These are phyloP conservation scores for Pseudozyma tsukubaensis DNA, from an alignment of 1,284 basidiomycete genomes.

Conservation along the genomic window DNA sequence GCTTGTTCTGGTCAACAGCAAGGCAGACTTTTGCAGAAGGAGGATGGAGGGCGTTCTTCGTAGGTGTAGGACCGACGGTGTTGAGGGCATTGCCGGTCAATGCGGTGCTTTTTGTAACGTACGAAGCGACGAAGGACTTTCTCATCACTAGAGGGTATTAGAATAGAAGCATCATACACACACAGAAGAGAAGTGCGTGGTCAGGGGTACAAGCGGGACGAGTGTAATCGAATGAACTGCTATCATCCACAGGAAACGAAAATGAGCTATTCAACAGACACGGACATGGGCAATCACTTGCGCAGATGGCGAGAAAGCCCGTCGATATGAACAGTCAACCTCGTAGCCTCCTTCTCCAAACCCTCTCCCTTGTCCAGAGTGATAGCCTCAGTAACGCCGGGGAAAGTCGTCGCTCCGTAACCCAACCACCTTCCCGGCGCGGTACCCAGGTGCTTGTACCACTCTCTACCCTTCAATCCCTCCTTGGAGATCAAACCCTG, in stretches of 20 bases:
- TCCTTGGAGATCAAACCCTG: conserved; percentile 81
- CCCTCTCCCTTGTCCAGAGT: conserved; percentile 63
- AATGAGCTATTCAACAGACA: too few relatives aligned
- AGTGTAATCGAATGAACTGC: not conserved
- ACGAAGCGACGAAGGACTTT: conserved; percentile 39
- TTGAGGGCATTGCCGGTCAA: conserved; percentile 60
- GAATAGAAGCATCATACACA: not conserved
- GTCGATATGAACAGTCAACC: conserved; percentile 48
- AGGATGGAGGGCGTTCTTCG: conserved; percentile 55
- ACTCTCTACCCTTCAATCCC: conserved; percentile 78
- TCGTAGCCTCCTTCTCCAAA: conserved; percentile 47
- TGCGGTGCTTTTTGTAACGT: conserved; percentile 57
- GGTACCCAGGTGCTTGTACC: conserved; percentile 86
- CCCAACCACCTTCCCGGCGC: conserved; percentile 89
- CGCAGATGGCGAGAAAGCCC: conserved; percentile 24
- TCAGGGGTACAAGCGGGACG: too few relatives aligned
- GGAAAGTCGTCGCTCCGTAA: conserved; percentile 87
- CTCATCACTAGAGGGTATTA: conserved; percentile 31
- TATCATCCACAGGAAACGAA: not conserved
- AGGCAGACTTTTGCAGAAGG: conserved; percentile 40
- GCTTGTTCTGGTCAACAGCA: conserved; percentile 32
- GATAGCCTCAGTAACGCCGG: conserved; percentile 78
- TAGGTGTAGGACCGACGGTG: conserved; percentile 57
- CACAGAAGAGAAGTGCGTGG: too few relatives aligned
- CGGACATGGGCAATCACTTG: too few relatives aligned